Conservation (phyloP, 2,329 filamentous ascomycete genomes). For the Paramyrothecium roridum region DNA sequence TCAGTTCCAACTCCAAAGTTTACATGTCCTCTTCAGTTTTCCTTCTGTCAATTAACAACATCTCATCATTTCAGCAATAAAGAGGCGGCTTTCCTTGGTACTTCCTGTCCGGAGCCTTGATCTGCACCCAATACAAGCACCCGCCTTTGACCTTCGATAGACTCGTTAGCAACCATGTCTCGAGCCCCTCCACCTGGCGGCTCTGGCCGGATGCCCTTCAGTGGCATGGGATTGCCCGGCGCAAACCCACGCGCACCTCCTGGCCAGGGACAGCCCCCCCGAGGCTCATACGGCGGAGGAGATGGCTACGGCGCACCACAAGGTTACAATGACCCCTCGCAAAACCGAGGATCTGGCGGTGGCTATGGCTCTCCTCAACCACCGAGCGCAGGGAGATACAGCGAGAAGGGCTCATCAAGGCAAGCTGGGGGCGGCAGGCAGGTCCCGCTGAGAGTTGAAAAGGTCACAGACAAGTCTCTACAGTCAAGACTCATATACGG, state of each 20-base stretch:
- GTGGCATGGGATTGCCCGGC: conserved; percentile 22
- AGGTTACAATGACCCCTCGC: conserved; percentile 19
- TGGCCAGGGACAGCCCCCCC: conserved; percentile 15
- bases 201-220: conserved; percentile 18
- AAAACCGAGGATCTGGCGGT: conserved; percentile 6
- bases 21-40: not conserved
- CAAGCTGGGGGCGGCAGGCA: conserved; percentile 20
- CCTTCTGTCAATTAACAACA: not conserved
- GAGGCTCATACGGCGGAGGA: conserved; percentile 14
- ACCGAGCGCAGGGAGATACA: conserved; percentile 17
- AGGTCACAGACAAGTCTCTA: conserved; percentile 53
- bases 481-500: conserved; percentile 60
- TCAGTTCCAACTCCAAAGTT: not conserved
- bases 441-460: conserved; percentile 38
- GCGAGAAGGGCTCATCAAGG: conserved; percentile 23
- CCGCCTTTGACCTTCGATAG: not conserved
- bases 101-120: not conserved
- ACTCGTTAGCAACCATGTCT: conserved; percentile 22
- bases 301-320: conserved; percentile 18
- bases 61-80: not conserved
- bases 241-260: conserved; percentile 21
- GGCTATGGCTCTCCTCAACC: conserved; percentile 14
- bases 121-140: not conserved
- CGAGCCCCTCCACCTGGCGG: conserved; percentile 19
- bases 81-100: not conserved